A percentile compares a stretch with the other conserved stretches of the same genome.
Evolutionary conservation across 2,329 filamentous ascomycete species (phyloP).

Genomic region (Diaporthe citri): DNA sequence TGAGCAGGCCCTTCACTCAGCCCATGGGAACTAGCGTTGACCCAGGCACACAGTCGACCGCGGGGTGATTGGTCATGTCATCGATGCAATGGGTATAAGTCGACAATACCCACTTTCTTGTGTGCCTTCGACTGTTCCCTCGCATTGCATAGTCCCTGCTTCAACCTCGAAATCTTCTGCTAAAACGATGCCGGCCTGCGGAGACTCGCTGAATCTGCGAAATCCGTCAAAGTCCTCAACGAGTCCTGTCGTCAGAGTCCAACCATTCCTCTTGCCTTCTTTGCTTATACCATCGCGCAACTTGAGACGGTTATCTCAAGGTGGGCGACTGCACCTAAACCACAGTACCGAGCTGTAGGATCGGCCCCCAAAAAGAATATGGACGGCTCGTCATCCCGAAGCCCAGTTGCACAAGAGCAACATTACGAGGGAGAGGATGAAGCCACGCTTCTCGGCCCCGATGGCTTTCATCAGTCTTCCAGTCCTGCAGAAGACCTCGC

Average conservation of each 20-base stretch:
- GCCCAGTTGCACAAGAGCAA: not conserved
- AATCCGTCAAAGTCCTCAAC: not conserved
- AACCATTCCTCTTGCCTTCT: not conserved
- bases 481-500: not conserved
- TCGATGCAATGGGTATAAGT: constrained; percentile 16
- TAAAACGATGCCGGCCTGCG: not conserved
- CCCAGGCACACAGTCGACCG: not conserved
- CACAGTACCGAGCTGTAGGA: not conserved
- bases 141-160: not conserved
- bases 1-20: not conserved
- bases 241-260: not conserved
- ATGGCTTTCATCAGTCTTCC: not conserved
- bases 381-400: constrained; percentile 15
- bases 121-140: not conserved
- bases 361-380: not conserved
- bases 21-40: not conserved
- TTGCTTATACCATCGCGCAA: not conserved
- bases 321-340: not conserved
- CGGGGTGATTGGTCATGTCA: constrained; percentile 7
- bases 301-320: not conserved
- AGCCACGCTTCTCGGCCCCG: not conserved
- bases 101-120: not conserved
- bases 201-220: not conserved
- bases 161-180: not conserved
- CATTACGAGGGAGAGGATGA: not conserved